These are phyloP conservation scores for Gillenia trifoliata DNA, from an alignment of 306 rosid genomes.

Conservation along the genomic window DNA sequence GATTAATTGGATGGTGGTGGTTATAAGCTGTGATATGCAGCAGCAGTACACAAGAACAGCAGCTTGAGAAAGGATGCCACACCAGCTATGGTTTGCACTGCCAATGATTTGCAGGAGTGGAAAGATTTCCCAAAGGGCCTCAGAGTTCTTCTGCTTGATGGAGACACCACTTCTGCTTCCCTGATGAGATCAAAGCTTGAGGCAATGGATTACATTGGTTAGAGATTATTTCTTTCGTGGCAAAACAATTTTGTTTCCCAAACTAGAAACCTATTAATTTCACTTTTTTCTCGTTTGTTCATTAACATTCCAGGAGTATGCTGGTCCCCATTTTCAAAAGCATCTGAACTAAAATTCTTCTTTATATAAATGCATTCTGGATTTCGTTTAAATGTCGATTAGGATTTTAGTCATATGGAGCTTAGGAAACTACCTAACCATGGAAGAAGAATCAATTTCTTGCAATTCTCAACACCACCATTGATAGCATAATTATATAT, in stretches of 20 bases:
- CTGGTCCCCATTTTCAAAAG: conserved; percentile 37
- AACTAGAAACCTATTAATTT: conserved; percentile 14
- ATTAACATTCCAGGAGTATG: conserved; percentile 5
- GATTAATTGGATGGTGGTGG: conserved; percentile 12
- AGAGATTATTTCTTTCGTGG: conserved; percentile 10
- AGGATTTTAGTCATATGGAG: conserved; percentile 22
- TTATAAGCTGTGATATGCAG: conserved; percentile 30
- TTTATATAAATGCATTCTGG: neutral
- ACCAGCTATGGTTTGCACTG: conserved; percentile 99
- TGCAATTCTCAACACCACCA: neutral
- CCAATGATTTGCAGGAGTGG: conserved; percentile 89
- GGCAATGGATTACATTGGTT: conserved; percentile 86
- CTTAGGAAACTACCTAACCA: conserved; percentile 2
- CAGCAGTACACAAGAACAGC: conserved; percentile 5
- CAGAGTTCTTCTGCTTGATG: conserved; percentile 83
- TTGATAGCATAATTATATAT: neutral
- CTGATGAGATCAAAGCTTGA: conserved; percentile 73
- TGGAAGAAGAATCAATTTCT: neutral
- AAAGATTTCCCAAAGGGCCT: conserved; percentile 96
- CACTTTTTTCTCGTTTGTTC: conserved; percentile 20
- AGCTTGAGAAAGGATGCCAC: conserved; percentile 85
- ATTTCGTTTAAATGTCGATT: conserved; percentile 21
- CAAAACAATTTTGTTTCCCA: conserved; percentile 9
- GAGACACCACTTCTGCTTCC: conserved; percentile 63
- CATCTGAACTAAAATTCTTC: conserved; percentile 23